Evolutionary conservation across 1,139 yeast genomes (phyloP).

Genomic region (Hemisphaericaspora xylanilytica): DNA sequence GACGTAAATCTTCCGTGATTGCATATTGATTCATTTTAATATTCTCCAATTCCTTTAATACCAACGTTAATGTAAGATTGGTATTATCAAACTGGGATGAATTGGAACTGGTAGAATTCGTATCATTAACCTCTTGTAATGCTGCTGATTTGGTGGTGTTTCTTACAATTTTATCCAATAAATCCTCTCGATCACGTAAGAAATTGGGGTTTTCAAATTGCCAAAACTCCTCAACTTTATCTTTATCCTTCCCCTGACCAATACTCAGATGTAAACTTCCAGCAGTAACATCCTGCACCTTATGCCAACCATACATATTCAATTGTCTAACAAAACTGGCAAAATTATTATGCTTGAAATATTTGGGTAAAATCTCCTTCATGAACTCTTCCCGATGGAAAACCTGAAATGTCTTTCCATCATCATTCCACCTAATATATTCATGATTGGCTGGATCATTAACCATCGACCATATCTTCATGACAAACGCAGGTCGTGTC

Average conservation of each 20-base stretch:
- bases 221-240: constrained; percentile 49
- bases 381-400: constrained; percentile 84
- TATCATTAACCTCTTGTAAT: constrained; percentile 31
- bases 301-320: constrained; percentile 98
- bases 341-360: constrained; percentile 91
- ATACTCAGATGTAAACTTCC: constrained; percentile 50
- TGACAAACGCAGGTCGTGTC: constrained; percentile 79
- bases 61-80: constrained; percentile 47
- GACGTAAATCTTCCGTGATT: constrained; percentile 76
- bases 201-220: constrained; percentile 85
- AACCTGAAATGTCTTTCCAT: constrained; percentile 84
- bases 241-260: constrained; percentile 44
- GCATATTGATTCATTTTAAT: constrained; percentile 76
- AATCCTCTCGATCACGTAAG: constrained; percentile 64
- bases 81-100: no score
- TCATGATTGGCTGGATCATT: constrained; percentile 70
- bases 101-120: no score
- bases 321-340: constrained; percentile 93
- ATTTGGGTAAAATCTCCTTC: constrained; percentile 78
- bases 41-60: constrained; percentile 71
- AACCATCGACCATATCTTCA: constrained; percentile 93
- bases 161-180: constrained; percentile 67
- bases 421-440: constrained; percentile 79
- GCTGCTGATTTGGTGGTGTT: constrained; percentile 32
- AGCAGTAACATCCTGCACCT: constrained; percentile 74